Evolutionary conservation across 306 rosid genomes (phyloP), one percentile per base, ranked within the genome.

Genomic region (Ceratonia siliqua): DNA sequence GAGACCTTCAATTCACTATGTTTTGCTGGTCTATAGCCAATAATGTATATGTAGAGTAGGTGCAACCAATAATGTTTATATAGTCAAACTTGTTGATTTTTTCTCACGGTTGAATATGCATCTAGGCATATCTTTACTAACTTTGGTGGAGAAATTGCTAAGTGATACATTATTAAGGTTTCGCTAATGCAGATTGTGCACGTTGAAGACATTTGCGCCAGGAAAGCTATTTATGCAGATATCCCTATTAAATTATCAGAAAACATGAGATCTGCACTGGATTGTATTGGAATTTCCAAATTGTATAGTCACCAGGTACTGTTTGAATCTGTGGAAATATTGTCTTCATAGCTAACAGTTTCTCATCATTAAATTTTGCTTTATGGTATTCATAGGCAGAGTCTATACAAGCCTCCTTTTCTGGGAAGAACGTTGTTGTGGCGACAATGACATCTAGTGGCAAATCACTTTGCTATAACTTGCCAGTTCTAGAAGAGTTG

Each of bases 391-490:
- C 56, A 8, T 59, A 94, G 98, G 90, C 86, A 66, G 92, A 86
- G 75, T 83, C 96, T 32, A 85, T 87, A 74, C 85, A 87, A 87
- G 90, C 96, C 65, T 94, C 98, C 71, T 77, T 91, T 76, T 64
- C 78, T 36, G 94, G 96, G 43, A 81, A 88, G 81, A 76, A 91
- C 84, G 90, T 94, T 76, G 94, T 83, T 24, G 92, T 94, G 46
- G 89, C 98, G 43, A 94, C 97, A 71, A 89, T 87, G 97, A 89
- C 98, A 67, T 94, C 98, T 48, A 94, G 98, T 75, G 98, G 96
- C 56, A 94, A 94, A 85, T 94, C 98, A 70, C 94, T 94, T 72
- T 94, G 96, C 86, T 89, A 94, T 81, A 94, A 94, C 82, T 73
- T 94, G 53, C 92, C 98, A 25, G 92, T 89, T 79, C 84, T 94